Conservation (phyloP, 371 early-diverging fungal species). For the Rhizopus arrhizus region DNA sequence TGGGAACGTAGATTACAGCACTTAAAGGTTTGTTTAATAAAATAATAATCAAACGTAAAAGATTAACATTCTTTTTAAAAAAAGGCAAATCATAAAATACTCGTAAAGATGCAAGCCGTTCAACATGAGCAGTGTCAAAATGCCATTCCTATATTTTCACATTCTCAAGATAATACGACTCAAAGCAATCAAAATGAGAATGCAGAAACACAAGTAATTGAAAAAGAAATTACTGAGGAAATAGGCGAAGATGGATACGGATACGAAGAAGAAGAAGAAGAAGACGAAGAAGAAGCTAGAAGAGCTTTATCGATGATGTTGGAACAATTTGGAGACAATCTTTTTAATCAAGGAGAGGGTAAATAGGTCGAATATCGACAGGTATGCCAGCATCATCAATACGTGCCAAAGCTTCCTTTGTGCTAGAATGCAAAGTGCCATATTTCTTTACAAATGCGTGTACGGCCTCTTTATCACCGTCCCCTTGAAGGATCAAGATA, state of each 20-base stretch:
- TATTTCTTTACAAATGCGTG: slow-evolving; percentile 64
- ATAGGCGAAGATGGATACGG: slow-evolving; percentile 3
- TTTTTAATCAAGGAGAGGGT: slow-evolving; percentile 33
- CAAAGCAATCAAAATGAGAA: neutral
- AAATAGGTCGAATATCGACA: slow-evolving; percentile 56
- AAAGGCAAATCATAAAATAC: slow-evolving; percentile 15
- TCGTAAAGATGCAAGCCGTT: slow-evolving; percentile 18
- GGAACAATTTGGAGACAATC: slow-evolving; percentile 24
- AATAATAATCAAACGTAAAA: slow-evolving; percentile 12
- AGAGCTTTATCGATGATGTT: slow-evolving; percentile 19
- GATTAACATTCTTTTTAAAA: neutral
- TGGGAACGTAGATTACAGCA: too few relatives aligned
- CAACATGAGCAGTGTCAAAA: slow-evolving; percentile 1
- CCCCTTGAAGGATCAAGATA: slow-evolving; percentile 78
- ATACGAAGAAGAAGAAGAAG: slow-evolving; percentile 11
- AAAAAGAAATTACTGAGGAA: neutral
- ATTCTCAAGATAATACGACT: neutral
- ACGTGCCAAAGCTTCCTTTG: slow-evolving; percentile 56
- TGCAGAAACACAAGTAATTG: neutral
- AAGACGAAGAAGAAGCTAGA: slow-evolving; percentile 25
- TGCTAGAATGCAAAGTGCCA: slow-evolving; percentile 54
- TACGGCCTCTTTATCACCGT: slow-evolving; percentile 73
- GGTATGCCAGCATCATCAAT: slow-evolving; percentile 59
- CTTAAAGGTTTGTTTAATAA: neutral
- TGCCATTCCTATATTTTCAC: slow-evolving; percentile 10